Percentiles rank a stretch among this genome's conserved stretches.
These are phyloP conservation scores for Stagonosporopsis tanaceti DNA, from an alignment of 2,329 filamentous ascomycete genomes.

Conservation along the genomic window DNA sequence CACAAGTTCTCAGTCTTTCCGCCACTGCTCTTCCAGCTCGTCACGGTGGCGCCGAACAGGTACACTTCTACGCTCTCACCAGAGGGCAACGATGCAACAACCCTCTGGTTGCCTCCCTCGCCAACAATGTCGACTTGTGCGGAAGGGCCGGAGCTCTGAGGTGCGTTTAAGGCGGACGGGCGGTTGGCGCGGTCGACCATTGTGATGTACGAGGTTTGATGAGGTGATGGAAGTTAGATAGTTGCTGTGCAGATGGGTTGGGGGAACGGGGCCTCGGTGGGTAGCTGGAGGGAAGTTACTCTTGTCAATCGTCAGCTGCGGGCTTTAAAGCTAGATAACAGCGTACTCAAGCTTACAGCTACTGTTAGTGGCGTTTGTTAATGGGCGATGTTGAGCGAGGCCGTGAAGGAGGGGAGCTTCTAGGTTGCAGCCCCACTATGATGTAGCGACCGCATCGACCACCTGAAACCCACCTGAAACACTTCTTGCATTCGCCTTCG, in stretches of 20 bases:
- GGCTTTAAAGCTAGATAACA: slow-evolving; percentile 4
- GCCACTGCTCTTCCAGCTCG: slow-evolving; percentile 86
- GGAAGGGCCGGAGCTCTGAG: slow-evolving; percentile 67
- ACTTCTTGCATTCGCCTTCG: slow-evolving; percentile 13
- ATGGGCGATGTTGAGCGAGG: slow-evolving; percentile 26
- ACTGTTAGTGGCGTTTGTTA: slow-evolving; percentile 25
- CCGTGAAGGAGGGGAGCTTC: slow-evolving; percentile 18
- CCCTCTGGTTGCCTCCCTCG: slow-evolving; percentile 72
- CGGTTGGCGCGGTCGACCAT: slow-evolving; percentile 90
- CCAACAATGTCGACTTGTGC: slow-evolving; percentile 82
- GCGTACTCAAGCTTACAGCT: slow-evolving; percentile 5
- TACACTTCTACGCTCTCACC: slow-evolving; percentile 87
- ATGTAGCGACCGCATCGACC: slow-evolving; percentile 12
- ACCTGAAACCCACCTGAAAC: slow-evolving; percentile 22
- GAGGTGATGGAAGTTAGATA: slow-evolving; percentile 12
- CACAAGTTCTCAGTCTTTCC: slow-evolving; percentile 82
- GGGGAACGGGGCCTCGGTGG: neutral
- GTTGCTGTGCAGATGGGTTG: slow-evolving; percentile 15
- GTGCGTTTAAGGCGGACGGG: slow-evolving; percentile 69
- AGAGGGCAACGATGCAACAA: slow-evolving; percentile 82
- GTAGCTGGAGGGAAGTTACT: neutral
- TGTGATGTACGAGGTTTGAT: slow-evolving; percentile 22
- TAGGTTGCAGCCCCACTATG: slow-evolving; percentile 31
- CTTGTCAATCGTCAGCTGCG: slow-evolving; percentile 1
- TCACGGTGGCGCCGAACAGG: slow-evolving; percentile 90